Evolutionary conservation across 306 rosid genomes (phyloP), one percentile per base, ranked within the genome.

Genomic region (Psophocarpus tetragonolobus): DNA sequence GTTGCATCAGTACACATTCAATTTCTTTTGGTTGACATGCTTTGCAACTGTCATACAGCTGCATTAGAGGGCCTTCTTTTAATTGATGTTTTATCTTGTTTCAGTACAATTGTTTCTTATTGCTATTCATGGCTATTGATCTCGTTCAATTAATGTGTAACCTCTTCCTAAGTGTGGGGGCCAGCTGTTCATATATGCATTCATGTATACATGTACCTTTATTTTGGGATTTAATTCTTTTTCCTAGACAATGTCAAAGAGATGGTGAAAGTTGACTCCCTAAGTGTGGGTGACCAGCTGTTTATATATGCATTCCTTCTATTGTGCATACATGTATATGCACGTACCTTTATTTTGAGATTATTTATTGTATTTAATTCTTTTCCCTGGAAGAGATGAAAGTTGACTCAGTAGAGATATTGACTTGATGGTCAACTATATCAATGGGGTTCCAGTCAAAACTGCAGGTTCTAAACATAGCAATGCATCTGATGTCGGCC

Each of bases 381-480:
- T 70, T 85, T 73, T 80, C 77, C 20, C 8, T 81, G 82, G 87
- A 75, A 76, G 79, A 74, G 80, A 80, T 73, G 85, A 81, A 74
- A 83, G 76, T 60, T 71, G 82, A 88, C 80, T 60, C 42, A 45
- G 82, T 78, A 69, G 74, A 56, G 78, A 62, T 83, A 68, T 77
- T 79, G 89, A 84, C 70, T 48, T 88, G 76, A 84, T 82, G 63
- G 74, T 62, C 13, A 65, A 80, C 73, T 79, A 75, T 70, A 64
- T 51, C 56, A 84, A 80, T 65, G 91, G 80, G 65, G 73, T 66
- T 71, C 83, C 86, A 70, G 74, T 85, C 81, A 79, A 90, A 80
- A 63, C 53, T 73, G 75, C 84, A 71, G 87, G 89, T 36, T 80
- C 80, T 56, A 83, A 80, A 60, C 91, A 83, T 51, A 71, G 79